These are phyloP conservation scores for Candida orba DNA, from an alignment of 805 yeast genomes.

Conservation along the genomic window DNA sequence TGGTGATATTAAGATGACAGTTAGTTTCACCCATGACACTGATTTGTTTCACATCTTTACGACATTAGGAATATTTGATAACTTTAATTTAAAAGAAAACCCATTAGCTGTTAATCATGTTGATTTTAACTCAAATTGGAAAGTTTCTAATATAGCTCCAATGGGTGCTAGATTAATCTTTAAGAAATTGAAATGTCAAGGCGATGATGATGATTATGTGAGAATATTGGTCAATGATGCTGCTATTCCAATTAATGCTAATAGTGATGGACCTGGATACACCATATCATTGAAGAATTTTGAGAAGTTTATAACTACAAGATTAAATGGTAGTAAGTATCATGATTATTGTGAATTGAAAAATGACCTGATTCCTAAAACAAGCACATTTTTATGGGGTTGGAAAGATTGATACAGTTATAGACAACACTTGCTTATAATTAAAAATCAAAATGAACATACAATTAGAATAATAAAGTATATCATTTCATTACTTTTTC, in stretches of 20 bases:
- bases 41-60: conserved; percentile 44
- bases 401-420: not conserved
- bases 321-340: conserved; percentile 9
- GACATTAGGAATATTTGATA: conserved; percentile 38
- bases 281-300: conserved; percentile 29
- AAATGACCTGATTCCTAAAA: conserved; percentile 5
- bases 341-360: conserved; percentile 12
- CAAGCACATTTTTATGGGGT: conserved; percentile 27
- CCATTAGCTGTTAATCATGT: conserved; percentile 32
- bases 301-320: conserved; percentile 9
- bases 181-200: conserved; percentile 36
- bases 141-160: conserved; percentile 40
- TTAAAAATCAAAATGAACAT: not conserved
- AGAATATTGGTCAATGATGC: conserved; percentile 42
- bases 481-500: not conserved
- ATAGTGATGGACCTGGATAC: conserved; percentile 42
- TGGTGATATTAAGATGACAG: conserved; percentile 32
- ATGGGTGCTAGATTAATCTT: conserved; percentile 36
- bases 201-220: conserved; percentile 27
- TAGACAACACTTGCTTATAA: too few species aligned
- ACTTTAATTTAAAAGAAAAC: not conserved
- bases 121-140: conserved; percentile 39
- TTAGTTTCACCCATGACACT: conserved; percentile 49
- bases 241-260: conserved; percentile 36
- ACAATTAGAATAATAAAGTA: too few species aligned